Base-by-base conservation (phyloP, 495 filamentous ascomycete species). In the Aspergillus indologenus region DNA sequence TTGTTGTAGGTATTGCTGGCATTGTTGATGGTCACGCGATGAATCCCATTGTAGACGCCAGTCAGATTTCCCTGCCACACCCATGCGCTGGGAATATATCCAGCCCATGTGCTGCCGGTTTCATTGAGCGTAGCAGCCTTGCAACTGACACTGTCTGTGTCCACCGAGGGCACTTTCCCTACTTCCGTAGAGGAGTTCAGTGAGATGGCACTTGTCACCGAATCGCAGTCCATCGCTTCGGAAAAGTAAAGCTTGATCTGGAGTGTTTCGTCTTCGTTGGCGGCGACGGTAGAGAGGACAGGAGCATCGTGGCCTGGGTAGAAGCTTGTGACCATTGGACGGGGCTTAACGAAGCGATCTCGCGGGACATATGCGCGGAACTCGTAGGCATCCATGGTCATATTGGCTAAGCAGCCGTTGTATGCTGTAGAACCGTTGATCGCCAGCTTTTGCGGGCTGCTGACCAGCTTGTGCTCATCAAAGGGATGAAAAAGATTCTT, bases 401-500 rank as follows among this genome's bases (percentile, higher is more conserved):
- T 61, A 15, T 64, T 74, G 18, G 70, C 60, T 5, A 84, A 54
- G 63, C 87, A 89, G 23, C 86, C 87, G 43, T 83, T 85, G 34
- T 60, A 63, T 5, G 76, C 62, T 9, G 45, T 65, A 0, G 79
- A 79, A 1, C 71, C 71, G 26, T 79, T 71, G 26, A 82, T 54
- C 26, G 67, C 66, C 11, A 81, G 62, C 45, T 74, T 75, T 0
- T 64, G 60, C 2, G 68, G 64, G 20, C 71, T 54, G 12, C 64
- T 57, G 31, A 66, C 64, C 17, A 88, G 68, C 0, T 61, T 75
- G 34, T 79, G 63, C 59, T 85, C 77, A 23, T 85, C 83, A 53
- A 83, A 81, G 1, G 85, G 84, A 59, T 78, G 82, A 67, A 88
- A 87, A n/a, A 90, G 66, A 65, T 88, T 87, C 67, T 80, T 82